Conservation (phyloP, 192 early-diverging fungal species). For the Umbelopsis sp. region DNA sequence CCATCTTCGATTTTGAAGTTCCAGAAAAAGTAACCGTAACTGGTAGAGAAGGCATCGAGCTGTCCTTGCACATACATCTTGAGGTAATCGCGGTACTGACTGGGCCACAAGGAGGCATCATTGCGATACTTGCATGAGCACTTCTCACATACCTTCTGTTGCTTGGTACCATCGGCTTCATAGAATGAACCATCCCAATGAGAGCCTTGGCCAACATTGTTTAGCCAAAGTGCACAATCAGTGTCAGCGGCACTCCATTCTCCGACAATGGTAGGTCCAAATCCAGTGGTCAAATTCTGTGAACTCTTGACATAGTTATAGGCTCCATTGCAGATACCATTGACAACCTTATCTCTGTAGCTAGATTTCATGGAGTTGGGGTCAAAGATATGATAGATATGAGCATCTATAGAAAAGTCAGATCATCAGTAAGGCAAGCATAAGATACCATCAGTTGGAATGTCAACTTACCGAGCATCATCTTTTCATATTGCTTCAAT, state of each 20-base stretch:
- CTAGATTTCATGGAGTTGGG: constrained; percentile 26
- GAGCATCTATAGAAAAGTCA: constrained; percentile 29
- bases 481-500: constrained; percentile 30
- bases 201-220: constrained; percentile 56
- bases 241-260: constrained; percentile 67
- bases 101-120: constrained; percentile 43
- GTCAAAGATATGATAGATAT: constrained; percentile 46
- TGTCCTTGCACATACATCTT: constrained; percentile 54
- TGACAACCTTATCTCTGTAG: constrained; percentile 13
- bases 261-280: constrained; percentile 65
- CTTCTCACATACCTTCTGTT: constrained; percentile 43
- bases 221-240: constrained; percentile 70
- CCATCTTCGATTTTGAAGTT: constrained; percentile 55
- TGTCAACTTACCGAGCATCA: constrained; percentile 36
- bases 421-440: constrained; percentile 12
- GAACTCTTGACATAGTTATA: constrained; percentile 1
- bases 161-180: constrained; percentile 29
- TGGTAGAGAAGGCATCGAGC: constrained; percentile 58
- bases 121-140: constrained; percentile 54
- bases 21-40: constrained; percentile 62
- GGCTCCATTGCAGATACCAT: constrained; percentile 15
- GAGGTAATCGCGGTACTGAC: constrained; percentile 44
- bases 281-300: constrained; percentile 26
- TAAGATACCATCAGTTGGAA: neutral
- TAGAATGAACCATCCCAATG: constrained; percentile 61